A percentile compares a stretch with the other conserved stretches of the same genome.
phyloP scores from a whole-genome alignment of 805 yeast genomes.

The Kodamaea laetipori region DNA sequence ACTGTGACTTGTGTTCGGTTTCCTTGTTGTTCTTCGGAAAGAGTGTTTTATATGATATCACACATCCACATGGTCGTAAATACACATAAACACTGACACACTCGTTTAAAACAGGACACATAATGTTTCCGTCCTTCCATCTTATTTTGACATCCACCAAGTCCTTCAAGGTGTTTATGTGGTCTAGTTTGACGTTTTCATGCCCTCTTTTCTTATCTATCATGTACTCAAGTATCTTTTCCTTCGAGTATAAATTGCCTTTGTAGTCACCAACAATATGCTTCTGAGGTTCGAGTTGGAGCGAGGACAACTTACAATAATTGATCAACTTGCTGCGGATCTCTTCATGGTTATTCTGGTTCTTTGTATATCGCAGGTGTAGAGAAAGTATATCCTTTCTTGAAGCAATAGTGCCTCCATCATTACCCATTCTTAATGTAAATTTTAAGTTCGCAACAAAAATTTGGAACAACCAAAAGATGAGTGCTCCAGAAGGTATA shows the following conservation, averaged over 20 bases:
- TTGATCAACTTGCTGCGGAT: neutral
- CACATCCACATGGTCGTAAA: constrained; percentile 43
- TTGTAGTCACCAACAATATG: constrained; percentile 69
- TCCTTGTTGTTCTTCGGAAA: constrained; percentile 2
- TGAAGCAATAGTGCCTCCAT: constrained; percentile 73
- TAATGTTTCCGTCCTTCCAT: constrained; percentile 24
- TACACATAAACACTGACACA: constrained; percentile 26
- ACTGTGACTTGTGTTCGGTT: constrained; percentile 19
- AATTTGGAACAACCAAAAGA: neutral
- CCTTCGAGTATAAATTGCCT: constrained; percentile 69
- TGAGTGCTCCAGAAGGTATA: constrained; percentile 10
- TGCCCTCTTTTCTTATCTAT: constrained; percentile 25
- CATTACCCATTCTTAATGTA: constrained; percentile 41
- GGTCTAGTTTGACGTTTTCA: constrained; percentile 12
- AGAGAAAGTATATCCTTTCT: constrained; percentile 50
- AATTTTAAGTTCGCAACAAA: neutral
- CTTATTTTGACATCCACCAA: constrained; percentile 25
- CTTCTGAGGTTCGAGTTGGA: constrained; percentile 36
- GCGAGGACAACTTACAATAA: constrained; percentile 33
- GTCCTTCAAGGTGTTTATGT: constrained; percentile 29
- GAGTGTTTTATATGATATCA: constrained; percentile 27
- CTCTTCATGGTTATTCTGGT: constrained; percentile 22
- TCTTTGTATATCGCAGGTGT: constrained; percentile 16
- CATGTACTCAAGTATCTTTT: constrained; percentile 58
- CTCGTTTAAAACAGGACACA: constrained; percentile 31